phyloP scores from a whole-genome alignment of 2,329 filamentous ascomycete genomes.

The Colletotrichum siamense region DNA sequence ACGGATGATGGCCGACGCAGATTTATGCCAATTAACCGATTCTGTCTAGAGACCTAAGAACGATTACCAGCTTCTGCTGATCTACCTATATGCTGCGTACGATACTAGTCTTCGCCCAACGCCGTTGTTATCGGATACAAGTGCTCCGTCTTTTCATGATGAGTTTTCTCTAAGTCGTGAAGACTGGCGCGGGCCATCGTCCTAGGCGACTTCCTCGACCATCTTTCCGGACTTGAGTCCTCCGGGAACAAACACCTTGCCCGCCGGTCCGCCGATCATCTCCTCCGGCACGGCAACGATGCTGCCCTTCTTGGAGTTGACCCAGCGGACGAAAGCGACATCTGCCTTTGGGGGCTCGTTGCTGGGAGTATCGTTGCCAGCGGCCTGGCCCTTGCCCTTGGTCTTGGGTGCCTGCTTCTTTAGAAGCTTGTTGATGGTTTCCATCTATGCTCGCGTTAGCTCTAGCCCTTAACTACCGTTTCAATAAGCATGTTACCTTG shows the following conservation, averaged over 20 bases:
- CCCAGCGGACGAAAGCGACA: constrained; percentile 72
- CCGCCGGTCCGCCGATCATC: constrained; percentile 68
- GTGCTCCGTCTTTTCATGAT: neutral
- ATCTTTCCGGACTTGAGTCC: constrained; percentile 49
- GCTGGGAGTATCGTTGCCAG: constrained; percentile 55
- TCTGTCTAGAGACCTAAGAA: neutral
- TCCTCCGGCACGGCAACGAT: constrained; percentile 70
- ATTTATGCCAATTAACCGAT: neutral
- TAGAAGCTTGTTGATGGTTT: constrained; percentile 89
- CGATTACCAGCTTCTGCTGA: neutral
- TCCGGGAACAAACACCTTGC: constrained; percentile 57
- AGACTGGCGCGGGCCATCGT: neutral
- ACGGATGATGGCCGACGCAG: neutral
- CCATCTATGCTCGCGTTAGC: constrained; percentile 62
- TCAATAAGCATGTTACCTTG: constrained; percentile 48
- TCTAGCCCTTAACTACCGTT: neutral
- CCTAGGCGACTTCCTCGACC: constrained; percentile 59
- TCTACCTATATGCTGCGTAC: neutral
- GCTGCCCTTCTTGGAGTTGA: constrained; percentile 70
- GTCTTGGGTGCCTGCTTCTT: constrained; percentile 85
- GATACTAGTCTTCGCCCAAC: neutral
- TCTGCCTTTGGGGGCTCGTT: constrained; percentile 55
- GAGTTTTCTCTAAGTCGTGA: neutral
- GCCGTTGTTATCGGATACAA: neutral
- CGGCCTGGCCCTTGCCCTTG: constrained; percentile 55